Percentiles rank a stretch among this genome's conserved stretches.
Conservation (phyloP, 129 eudicot genomes). For the Scalesia atractyloides region DNA sequence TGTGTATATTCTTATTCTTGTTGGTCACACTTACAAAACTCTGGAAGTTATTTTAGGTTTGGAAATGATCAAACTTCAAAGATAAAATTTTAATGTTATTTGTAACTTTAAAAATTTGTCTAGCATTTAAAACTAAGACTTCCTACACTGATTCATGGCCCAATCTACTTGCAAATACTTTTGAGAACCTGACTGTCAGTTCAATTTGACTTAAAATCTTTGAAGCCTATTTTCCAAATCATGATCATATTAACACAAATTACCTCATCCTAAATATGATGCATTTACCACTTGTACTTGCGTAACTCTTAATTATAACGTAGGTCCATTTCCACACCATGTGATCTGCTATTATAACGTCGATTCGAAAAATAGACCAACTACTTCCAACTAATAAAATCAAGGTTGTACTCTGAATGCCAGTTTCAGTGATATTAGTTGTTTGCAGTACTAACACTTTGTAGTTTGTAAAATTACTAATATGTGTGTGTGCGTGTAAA, state of each 20-base stretch:
- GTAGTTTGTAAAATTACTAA: background rate
- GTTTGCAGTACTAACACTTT: background rate
- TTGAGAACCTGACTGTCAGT: conserved; percentile 1
- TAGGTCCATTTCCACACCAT: background rate
- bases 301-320: background rate
- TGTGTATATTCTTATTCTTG: background rate
- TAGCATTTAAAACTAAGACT: background rate
- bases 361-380: background rate
- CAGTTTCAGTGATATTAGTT: conserved; percentile 9
- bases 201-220: conserved; percentile 3
- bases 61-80: background rate
- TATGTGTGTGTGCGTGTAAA: background rate
- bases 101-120: background rate
- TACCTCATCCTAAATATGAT: background rate
- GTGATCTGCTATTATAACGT: background rate
- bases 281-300: background rate
- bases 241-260: background rate
- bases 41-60: background rate
- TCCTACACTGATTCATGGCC: conserved; percentile 6
- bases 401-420: conserved; percentile 4
- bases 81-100: background rate
- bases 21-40: background rate
- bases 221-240: background rate
- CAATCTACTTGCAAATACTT: conserved; percentile 11
- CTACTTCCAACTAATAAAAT: background rate